Conservation (phyloP, 1,284 basidiomycete species). For the Trichosporon sp. region DNA sequence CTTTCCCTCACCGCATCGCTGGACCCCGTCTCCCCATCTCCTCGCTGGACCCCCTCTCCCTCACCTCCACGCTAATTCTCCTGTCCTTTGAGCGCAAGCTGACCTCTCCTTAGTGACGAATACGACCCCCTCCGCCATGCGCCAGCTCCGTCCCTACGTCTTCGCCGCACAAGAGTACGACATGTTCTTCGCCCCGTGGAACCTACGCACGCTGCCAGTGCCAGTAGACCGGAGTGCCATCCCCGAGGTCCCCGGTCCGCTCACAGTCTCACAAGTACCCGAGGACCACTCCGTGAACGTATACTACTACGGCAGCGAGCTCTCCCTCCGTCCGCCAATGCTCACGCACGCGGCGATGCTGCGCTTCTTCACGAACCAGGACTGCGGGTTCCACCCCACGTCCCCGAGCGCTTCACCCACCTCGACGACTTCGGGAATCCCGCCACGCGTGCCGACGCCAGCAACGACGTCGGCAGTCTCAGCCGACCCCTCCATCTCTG, state of each 20-base stretch:
- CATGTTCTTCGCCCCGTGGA: constrained; percentile 53
- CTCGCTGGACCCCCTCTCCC: too few species aligned
- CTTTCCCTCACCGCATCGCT: too few species aligned
- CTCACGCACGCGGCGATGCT: constrained; percentile 47
- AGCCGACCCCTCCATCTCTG: too few species aligned
- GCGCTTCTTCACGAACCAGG: constrained; percentile 34
- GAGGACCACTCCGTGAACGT: constrained; percentile 25
- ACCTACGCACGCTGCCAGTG: constrained; percentile 43
- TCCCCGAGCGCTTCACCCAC: background rate
- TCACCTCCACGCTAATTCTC: too few species aligned
- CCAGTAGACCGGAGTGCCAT: constrained; percentile 18
- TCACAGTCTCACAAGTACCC: constrained; percentile 27
- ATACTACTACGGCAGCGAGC: constrained; percentile 41
- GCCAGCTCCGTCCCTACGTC: constrained; percentile 42
- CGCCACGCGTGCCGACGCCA: background rate
- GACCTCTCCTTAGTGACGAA: constrained; percentile 4
- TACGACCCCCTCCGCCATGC: background rate
- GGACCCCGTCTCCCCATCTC: too few species aligned
- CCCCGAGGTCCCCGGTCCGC: constrained; percentile 25
- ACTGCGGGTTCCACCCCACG: background rate
- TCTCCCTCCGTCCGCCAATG: constrained; percentile 40
- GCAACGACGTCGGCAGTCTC: background rate
- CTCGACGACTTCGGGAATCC: too few species aligned
- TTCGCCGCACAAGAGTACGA: constrained; percentile 53
- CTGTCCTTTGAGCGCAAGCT: too few species aligned